Base-by-base conservation (phyloP, 306 rosid genomes). In the Prunus salicina region DNA sequence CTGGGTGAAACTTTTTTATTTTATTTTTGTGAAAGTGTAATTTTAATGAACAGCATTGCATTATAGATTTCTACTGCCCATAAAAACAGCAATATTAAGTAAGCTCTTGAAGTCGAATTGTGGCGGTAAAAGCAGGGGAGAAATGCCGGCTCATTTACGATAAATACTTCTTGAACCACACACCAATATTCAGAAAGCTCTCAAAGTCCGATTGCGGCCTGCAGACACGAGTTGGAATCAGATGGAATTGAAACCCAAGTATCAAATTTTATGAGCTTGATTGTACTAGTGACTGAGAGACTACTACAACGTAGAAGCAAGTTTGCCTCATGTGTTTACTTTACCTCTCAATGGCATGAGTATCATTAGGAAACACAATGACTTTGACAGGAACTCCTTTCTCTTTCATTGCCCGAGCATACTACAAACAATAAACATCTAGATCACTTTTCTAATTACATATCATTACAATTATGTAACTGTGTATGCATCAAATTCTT, bases 181-280 rank as follows among this genome's bases (percentile, higher is more conserved):
- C 88, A 18, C 92, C 97, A 79, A 95, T 88, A 73, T 89, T 95
- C 57, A 95, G 91, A 82, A 76, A 92, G 86, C 93, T 86, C 86
- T 95, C 98, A 24, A 86, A 95, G 84, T 92, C 96, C 1, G 98
- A 88, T 85, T 89, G 97, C 12, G 98, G 98, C 85, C 98, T 95
- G 81, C 67, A 71, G 19, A 70, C 30, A 32, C 2, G 38, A 58
- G 45, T 58, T 58, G 10, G 27, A 41, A 58, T 22, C 20, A 71
- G 67, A 72, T 72, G 19, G 20, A 56, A 38, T 38, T 25, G 25
- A 56, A 43, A 72, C 20, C 55, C 7, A 11, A 58, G 67, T 9
- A 38, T 12, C 52, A 56, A 32, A 71, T 10, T 71, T 8, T 52
- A 57, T 22, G 27, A 55, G 16, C 66, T 57, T 53, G 67, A 22